Base-by-base conservation (phyloP, 176 grass and related monocot species). In the Aegilops speltoides region DNA sequence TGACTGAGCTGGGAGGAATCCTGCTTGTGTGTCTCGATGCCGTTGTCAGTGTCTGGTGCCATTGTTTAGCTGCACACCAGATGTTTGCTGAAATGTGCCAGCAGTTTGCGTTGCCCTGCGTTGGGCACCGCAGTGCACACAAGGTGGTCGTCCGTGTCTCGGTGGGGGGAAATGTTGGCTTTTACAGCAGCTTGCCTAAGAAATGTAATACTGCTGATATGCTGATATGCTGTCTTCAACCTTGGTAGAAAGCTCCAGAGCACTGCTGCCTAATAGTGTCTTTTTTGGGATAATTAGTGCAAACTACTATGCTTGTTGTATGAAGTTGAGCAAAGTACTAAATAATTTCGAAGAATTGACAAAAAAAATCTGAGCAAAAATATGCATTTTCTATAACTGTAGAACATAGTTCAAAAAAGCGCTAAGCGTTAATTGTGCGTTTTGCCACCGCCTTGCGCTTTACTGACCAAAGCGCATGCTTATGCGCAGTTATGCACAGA, bases 1-100 rank as follows among this genome's bases (percentile, higher is more conserved):
- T 46, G 0, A 2, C 54, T 66, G 19, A 78, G 40, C 28, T 68
- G 17, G 57, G 29, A 80, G 4, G 32, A 16, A 19, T 34, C 13
- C 4, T 14, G 5, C 36, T 78, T 78, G 57, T 37, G 16, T 13
- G 24, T 45, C 13, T 48, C 5, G 48, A 84, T 13, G 32, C 0
- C 6, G 7, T 16, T 87, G 15, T 57, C 6, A 4, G 0, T 71
- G n/a, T 45, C 40, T 76, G 24, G n/a, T 32, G 16, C 74, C 57
- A 41, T 70, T 10, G 26, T 78, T 84, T 85, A 76, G 68, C 48
- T 74, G 78, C 84, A 79, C 5, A 17, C 48, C 1, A 86, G 57
- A 54, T 95, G 90, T 90, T 90, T 90, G 90, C 64, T n/a, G 88
- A 88, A 91, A 87, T 87, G 76, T 59, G 19, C 24, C 16, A 74